Percentiles rank a stretch among this genome's conserved stretches.
These are phyloP conservation scores for Tuber aestivum DNA, from an alignment of 495 filamentous ascomycete species.

Conservation along the genomic window DNA sequence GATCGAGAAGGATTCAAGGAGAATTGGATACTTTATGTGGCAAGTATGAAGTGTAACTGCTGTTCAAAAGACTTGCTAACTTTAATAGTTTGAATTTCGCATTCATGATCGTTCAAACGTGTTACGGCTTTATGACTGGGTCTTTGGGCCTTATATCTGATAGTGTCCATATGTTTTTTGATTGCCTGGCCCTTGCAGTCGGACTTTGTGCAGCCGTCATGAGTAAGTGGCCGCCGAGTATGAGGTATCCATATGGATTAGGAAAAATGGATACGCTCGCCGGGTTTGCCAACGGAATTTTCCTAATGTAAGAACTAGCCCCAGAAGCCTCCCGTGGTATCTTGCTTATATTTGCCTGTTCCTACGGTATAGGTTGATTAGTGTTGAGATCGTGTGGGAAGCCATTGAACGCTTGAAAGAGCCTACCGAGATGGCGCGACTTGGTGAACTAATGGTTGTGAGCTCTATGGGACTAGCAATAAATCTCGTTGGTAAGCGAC, in stretches of 20 bases:
- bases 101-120: conserved; percentile 93
- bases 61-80: conserved; percentile 29
- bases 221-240: conserved; percentile 90
- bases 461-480: conserved; percentile 78
- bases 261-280: conserved; percentile 95
- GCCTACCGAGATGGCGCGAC: conserved; percentile 71
- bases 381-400: conserved; percentile 93
- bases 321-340: neutral
- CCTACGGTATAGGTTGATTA: conserved; percentile 63
- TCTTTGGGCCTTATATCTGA: conserved; percentile 92
- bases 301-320: conserved; percentile 65
- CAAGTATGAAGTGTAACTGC: conserved; percentile 45
- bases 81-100: conserved; percentile 71
- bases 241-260: conserved; percentile 86
- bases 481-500: conserved; percentile 88
- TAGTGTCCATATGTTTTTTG: conserved; percentile 99
- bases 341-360: neutral
- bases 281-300: conserved; percentile 94
- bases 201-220: conserved; percentile 93
- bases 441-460: conserved; percentile 81
- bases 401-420: conserved; percentile 79
- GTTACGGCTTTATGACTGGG: conserved; percentile 86
- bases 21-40: conserved; percentile 97
- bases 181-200: conserved; percentile 86
- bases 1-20: conserved; percentile 83